Evolutionary conservation across 129 eudicot genomes (phyloP), one percentile per base, ranked within the genome.

Genomic region (Artemisia tridentata): DNA sequence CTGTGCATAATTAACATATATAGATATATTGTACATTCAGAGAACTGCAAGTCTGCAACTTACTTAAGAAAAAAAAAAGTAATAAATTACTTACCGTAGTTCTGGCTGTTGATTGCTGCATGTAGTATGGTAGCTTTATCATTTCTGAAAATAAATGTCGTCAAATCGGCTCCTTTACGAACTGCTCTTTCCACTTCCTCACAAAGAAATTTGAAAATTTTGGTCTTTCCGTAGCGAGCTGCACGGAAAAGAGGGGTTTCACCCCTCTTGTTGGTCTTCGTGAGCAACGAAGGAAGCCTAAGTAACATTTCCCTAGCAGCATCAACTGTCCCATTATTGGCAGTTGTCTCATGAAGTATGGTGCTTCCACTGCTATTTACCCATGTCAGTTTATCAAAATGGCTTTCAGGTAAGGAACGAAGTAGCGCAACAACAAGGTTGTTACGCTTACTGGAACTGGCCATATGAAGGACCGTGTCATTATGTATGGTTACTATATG

Each of bases 221-320:
- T 20, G 23, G 23, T 20, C 23, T 20, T 20, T 0, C 23, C 23
- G 23, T 20, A 20, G 23, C 23, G 23, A 0, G 72, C 83, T 61
- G 83, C 79, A 21, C 51, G 72, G 69, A 79, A 79, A 0, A 79
- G 51, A 6, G 83, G 59, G 1, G 79, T 67, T 66, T 79, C 83
- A 7, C 79, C 79, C 18, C 18, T 19, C 23, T 15, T 45, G 72
- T 79, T 72, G 21, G 7, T 15, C 57, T 66, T 59, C 5, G 63
- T 27, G 2, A 79, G 71, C 72, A 79, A 43, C 19, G 49, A 55
- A 0, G 83, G 79, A 12, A 75, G 75, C 48, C 57, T 45, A 0
- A 52, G 31, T 5, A 79, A 27, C 67, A 79, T 79, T 18, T 25
- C 72, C 23, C 1, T 7, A 10, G 80, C 23, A 20, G 23, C 23